Evolutionary conservation across 2,329 filamentous ascomycete genomes (phyloP).

Genomic region (Botrytis aclada): DNA sequence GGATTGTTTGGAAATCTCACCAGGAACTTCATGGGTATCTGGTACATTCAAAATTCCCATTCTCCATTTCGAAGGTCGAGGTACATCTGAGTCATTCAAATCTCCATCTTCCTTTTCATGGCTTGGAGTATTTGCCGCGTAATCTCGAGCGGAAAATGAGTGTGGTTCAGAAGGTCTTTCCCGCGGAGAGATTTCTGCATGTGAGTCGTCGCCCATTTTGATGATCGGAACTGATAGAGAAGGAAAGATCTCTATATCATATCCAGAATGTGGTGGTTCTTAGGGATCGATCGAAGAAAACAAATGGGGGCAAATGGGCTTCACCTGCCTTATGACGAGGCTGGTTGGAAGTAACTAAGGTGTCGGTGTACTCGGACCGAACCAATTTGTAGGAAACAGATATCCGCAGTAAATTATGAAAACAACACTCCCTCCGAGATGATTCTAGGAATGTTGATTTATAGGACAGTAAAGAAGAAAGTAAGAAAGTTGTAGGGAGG

Average conservation of each 20-base stretch:
- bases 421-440: background rate
- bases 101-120: slow-evolving; percentile 13
- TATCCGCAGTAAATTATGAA: background rate
- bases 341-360: background rate
- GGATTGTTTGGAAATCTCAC: slow-evolving; percentile 45
- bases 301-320: background rate
- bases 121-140: slow-evolving; percentile 18
- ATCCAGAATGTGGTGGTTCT: background rate
- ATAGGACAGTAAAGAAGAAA: background rate
- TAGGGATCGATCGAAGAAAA: background rate
- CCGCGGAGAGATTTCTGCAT: background rate
- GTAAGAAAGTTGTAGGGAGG: background rate
- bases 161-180: slow-evolving; percentile 16
- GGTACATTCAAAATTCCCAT: slow-evolving; percentile 83
- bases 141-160: slow-evolving; percentile 31
- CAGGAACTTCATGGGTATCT: slow-evolving; percentile 81
- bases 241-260: background rate
- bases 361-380: background rate
- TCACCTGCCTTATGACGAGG: slow-evolving; percentile 9
- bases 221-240: background rate
- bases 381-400: background rate
- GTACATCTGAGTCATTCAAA: slow-evolving; percentile 19
- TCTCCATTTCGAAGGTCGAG: slow-evolving; percentile 48
- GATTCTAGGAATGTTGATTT: background rate
- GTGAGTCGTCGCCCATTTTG: background rate